Evolutionary conservation across 768 basidiomycete species (phyloP).

Genomic region (Pleurotus giganteus): DNA sequence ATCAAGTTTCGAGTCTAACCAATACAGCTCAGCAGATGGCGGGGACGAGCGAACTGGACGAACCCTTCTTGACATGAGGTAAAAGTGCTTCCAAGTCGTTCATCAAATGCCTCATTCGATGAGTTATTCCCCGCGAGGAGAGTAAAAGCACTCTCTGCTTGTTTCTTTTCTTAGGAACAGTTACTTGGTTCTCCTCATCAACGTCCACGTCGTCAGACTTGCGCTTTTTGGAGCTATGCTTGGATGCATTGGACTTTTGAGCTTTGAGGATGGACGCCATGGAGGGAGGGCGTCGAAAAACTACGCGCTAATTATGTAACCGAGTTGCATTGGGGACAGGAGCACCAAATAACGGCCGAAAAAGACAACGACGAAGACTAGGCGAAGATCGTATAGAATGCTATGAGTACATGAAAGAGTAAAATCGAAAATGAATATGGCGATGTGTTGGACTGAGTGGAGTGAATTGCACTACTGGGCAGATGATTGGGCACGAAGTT

Average conservation of each 20-base stretch:
- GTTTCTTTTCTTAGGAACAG: slow-evolving; percentile 62
- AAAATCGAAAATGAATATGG: slow-evolving; percentile 2
- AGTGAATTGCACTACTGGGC: slow-evolving; percentile 11
- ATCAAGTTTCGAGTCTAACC: slow-evolving; percentile 91
- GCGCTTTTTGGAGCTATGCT: slow-evolving; percentile 51
- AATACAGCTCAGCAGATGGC: not conserved
- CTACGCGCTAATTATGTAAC: not conserved
- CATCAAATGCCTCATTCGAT: slow-evolving; percentile 97
- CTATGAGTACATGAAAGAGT: not conserved
- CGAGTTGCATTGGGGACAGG: not conserved
- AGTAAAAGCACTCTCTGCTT: slow-evolving; percentile 94
- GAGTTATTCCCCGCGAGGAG: slow-evolving; percentile 91
- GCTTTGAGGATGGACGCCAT: slow-evolving; percentile 70
- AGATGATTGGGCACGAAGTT: slow-evolving; percentile 43
- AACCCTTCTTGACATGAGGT: slow-evolving; percentile 97
- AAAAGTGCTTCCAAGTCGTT: slow-evolving; percentile 86
- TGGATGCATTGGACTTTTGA: slow-evolving; percentile 55
- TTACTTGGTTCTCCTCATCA: slow-evolving; percentile 33
- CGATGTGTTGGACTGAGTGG: not conserved
- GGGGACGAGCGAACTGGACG: slow-evolving; percentile 17
- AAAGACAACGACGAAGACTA: not conserved
- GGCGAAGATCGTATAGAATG: not conserved
- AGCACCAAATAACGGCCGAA: slow-evolving; percentile 3
- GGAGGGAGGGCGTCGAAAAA: not conserved
- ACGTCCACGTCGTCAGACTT: slow-evolving; percentile 61